A percentile compares a stretch with the other conserved stretches of the same genome.
Evolutionary conservation across 345 rosid genomes (phyloP).

Genomic region (Moringa oleifera): DNA sequence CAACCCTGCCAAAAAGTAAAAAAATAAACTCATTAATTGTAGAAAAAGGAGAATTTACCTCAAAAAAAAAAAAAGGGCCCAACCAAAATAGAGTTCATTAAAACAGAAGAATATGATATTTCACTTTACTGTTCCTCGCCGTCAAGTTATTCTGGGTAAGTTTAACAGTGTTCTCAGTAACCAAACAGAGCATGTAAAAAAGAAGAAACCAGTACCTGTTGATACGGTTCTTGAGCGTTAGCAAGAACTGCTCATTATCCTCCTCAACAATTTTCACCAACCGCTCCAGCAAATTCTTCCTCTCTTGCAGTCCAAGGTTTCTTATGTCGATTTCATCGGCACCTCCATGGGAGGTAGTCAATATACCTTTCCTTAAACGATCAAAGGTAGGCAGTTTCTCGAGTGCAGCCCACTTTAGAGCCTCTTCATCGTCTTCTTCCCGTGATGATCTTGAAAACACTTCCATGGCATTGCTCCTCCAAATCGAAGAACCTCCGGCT

Average conservation of each 20-base stretch:
- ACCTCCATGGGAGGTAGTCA: constrained; percentile 15
- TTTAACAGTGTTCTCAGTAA: too few species aligned
- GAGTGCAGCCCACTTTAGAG: constrained; percentile 47
- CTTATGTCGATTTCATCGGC: constrained; percentile 17
- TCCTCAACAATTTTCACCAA: constrained; percentile 28
- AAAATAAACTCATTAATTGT: too few species aligned
- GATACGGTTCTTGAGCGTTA: constrained; percentile 29
- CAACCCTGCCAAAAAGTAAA: constrained; percentile 44
- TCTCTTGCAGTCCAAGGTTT: constrained; percentile 20
- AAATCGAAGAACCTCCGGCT: constrained; percentile 18
- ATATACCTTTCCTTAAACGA: constrained; percentile 40
- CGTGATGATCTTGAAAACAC: constrained; percentile 52
- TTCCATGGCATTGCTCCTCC: constrained; percentile 34
- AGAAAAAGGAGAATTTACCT: too few species aligned
- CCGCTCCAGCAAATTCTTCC: constrained; percentile 28
- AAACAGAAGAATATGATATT: too few species aligned
- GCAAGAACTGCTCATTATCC: constrained; percentile 32
- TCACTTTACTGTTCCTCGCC: too few species aligned
- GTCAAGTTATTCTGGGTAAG: too few species aligned
- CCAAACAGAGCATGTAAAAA: background rate
- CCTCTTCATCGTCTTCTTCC: constrained; percentile 64
- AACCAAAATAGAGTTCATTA: too few species aligned
- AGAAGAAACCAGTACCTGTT: constrained; percentile 16
- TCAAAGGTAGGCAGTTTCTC: constrained; percentile 43
- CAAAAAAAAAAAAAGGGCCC: too few species aligned